Conservation (phyloP, 1,284 basidiomycete genomes). For the Naganishia liquefaciens region DNA sequence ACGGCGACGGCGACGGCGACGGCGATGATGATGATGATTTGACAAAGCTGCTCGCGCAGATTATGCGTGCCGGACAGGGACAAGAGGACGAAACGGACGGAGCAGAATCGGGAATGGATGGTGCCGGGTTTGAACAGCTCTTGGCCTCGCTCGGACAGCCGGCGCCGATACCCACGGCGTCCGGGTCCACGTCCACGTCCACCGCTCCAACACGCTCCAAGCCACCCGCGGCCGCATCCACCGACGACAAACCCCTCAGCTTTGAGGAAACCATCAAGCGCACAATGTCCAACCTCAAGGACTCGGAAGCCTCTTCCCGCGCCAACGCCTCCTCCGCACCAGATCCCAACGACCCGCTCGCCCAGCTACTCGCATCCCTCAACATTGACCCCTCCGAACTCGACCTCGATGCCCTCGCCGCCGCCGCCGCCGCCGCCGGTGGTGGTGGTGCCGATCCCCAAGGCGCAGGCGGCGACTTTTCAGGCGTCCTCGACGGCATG, state of each 20-base stretch:
- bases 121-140: constrained; percentile 31
- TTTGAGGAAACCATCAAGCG: constrained; percentile 77
- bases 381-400: constrained; percentile 24
- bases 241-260: constrained; percentile 32
- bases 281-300: constrained; percentile 69
- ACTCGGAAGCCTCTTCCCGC: too few species aligned
- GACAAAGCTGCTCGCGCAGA: constrained; percentile 71
- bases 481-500: constrained; percentile 81
- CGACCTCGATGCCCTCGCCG: constrained; percentile 22
- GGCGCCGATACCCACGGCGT: too few species aligned
- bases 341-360: constrained; percentile 44
- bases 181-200: too few species aligned
- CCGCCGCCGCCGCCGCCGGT: background rate
- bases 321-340: too few species aligned
- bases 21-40: constrained; percentile 56
- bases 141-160: background rate
- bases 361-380: constrained; percentile 48
- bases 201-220: too few species aligned
- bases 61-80: constrained; percentile 62
- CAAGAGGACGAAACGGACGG: constrained; percentile 37
- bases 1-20: constrained; percentile 42
- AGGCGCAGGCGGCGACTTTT: constrained; percentile 65
- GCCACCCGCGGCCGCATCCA: too few species aligned
- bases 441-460: constrained; percentile 48
- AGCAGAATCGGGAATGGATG: constrained; percentile 45